Evolutionary conservation across 306 rosid species (phyloP), one percentile per base, ranked within the genome.

Genomic region (Rubus parviflorus): DNA sequence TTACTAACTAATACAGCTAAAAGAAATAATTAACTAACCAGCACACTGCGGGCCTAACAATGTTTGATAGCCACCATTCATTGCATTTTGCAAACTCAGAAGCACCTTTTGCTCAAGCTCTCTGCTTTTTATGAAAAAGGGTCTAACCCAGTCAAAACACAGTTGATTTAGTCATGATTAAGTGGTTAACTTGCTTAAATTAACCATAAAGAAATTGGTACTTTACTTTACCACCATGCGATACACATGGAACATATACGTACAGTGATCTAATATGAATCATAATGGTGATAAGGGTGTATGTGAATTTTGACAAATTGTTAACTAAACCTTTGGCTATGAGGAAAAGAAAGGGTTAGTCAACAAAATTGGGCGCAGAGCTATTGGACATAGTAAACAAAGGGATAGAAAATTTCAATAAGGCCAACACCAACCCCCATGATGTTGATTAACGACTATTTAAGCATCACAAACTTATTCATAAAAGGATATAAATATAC

Each of bases 291-390:
- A 6, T 37, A 47, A 49, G 35, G 62, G 65, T 61, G 46, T 30
- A 37, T 74, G 13, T 22, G 43, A 67, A 75, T 20, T 40, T 35
- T n/a, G 4, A 8, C 23, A 51, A 38, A 49, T 74, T 71, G 53
- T 66, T 78, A 75, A 84, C 85, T 72, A 73, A 83, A 72, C 73
- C 66, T 74, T 30, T 35, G 63, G 20, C 64, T 16, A 30, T 47
- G 49, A n/a, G 38, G 17, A 4, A 70, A 37, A 53, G 64, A 47
- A 79, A 25, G 49, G 23, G 70, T 61, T 15, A 69, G 91, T 88
- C 91, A 88, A 88, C 79, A 85, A 82, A 80, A 77, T 73, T 62
- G 78, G 89, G 81, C 83, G 80, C 80, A 5, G 76, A 49, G 70
- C 54, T 71, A 67, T 75, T 75, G 67, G 77, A 60, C 72, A 3